These are phyloP conservation scores for Daphne laureola DNA, from an alignment of 441 rosid species.

Conservation along the genomic window DNA sequence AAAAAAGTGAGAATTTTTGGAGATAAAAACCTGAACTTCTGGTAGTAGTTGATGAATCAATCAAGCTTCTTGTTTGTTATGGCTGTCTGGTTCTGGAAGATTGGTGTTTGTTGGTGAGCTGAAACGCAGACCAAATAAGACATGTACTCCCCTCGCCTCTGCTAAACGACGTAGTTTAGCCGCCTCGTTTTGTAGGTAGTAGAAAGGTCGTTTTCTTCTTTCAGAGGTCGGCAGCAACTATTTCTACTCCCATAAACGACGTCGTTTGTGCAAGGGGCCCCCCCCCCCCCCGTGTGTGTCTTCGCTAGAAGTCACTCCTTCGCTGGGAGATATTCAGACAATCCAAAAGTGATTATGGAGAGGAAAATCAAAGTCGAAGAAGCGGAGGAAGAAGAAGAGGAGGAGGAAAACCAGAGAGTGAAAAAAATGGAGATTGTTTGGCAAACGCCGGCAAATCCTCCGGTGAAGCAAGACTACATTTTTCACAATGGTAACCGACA, in stretches of 20 bases:
- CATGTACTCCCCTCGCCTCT: constrained; percentile 6
- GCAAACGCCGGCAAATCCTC: constrained; percentile 59
- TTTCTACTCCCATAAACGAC: constrained; percentile 3
- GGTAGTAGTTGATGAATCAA: constrained; percentile 8
- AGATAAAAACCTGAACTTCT: constrained; percentile 13
- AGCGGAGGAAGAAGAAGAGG: constrained; percentile 20
- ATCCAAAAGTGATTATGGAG: neutral
- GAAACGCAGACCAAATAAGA: constrained; percentile 19
- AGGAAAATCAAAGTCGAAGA: constrained; percentile 23
- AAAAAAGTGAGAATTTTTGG: neutral
- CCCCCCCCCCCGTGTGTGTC: neutral
- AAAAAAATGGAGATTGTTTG: constrained; percentile 40
- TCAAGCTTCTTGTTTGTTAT: constrained; percentile 4
- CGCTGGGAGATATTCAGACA: too few species aligned
- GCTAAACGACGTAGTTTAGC: constrained; percentile 15
- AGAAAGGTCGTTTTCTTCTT: constrained; percentile 6
- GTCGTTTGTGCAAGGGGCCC: neutral
- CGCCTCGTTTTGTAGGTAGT: neutral
- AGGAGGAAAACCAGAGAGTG: constrained; percentile 2
- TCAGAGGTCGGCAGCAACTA: too few species aligned
- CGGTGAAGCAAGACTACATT: constrained; percentile 58
- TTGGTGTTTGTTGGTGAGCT: constrained; percentile 24
- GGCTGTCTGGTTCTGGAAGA: constrained; percentile 25
- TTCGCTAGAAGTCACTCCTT: neutral
- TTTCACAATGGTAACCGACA: constrained; percentile 44